Evolutionary conservation across 2,329 filamentous ascomycete genomes (phyloP).

Genomic region (Penicillium sp.): DNA sequence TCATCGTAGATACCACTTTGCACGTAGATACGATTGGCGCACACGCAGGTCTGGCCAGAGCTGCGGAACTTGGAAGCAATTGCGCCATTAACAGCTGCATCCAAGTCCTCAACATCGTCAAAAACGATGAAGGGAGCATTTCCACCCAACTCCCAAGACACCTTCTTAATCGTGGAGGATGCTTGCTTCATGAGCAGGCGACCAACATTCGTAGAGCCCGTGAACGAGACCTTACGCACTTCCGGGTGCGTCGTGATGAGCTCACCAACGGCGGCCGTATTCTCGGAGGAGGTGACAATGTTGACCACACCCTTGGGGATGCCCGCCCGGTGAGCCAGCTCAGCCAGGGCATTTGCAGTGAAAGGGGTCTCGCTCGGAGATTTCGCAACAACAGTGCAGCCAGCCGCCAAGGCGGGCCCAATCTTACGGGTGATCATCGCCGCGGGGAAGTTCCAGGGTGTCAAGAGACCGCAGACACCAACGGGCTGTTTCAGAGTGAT

Average conservation of each 20-base stretch:
- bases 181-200: conserved; percentile 86
- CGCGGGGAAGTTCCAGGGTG: conserved; percentile 60
- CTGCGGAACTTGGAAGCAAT: conserved; percentile 87
- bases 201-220: conserved; percentile 63
- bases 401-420: conserved; percentile 68
- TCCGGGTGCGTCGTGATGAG: conserved; percentile 68
- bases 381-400: conserved; percentile 90
- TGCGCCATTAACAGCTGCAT: conserved; percentile 74
- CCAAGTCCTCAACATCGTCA: conserved; percentile 78
- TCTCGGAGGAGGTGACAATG: conserved; percentile 70
- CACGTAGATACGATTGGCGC: conserved; percentile 56
- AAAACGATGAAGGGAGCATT: conserved; percentile 97
- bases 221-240: conserved; percentile 90
- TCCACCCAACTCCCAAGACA: conserved; percentile 86
- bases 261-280: conserved; percentile 73
- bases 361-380: conserved; percentile 89
- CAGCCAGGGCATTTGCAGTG: conserved; percentile 78
- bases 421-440: conserved; percentile 50
- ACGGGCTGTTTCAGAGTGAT: conserved; percentile 62
- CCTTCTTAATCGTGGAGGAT: conserved; percentile 73
- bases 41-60: conserved; percentile 93
- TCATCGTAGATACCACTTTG: conserved; percentile 48
- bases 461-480: conserved; percentile 62
- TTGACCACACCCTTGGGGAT: conserved; percentile 89
- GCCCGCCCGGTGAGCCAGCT: conserved; percentile 78